Evolutionary conservation across 2,329 filamentous ascomycete species (phyloP).

Genomic region (Cryphonectria naterciae): DNA sequence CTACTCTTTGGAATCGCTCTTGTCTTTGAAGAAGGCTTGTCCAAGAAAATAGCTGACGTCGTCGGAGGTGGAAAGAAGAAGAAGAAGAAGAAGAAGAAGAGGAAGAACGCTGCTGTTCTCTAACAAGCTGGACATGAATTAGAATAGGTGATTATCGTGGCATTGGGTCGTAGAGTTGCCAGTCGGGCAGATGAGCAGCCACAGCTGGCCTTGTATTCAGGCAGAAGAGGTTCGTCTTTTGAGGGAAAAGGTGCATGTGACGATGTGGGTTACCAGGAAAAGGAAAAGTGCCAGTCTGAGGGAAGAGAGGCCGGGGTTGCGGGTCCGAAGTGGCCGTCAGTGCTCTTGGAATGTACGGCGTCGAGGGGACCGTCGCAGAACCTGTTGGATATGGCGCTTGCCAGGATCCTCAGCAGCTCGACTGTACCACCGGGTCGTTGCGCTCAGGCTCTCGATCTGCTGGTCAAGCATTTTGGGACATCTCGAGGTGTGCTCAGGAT

Average conservation of each 20-base stretch:
- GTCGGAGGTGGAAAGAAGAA: background rate
- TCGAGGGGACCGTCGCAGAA: background rate
- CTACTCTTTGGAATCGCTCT: background rate
- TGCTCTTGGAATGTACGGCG: background rate
- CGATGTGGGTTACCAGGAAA: background rate
- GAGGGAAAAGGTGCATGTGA: background rate
- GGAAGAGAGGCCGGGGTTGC: background rate
- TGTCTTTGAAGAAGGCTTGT: background rate
- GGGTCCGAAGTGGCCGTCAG: background rate
- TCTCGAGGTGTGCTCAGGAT: background rate
- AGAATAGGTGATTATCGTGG: constrained; percentile 1
- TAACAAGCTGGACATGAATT: constrained; percentile 12
- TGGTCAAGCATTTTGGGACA: constrained; percentile 11
- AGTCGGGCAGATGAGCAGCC: background rate
- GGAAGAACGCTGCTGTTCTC: background rate
- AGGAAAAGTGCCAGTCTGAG: background rate
- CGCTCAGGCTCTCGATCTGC: background rate
- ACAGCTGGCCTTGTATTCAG: background rate
- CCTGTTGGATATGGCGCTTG: constrained; percentile 1
- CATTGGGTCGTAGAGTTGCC: background rate
- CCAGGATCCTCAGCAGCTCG: background rate
- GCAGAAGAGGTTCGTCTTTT: background rate
- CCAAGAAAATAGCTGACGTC: background rate
- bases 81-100: background rate
- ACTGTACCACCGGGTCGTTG: constrained; percentile 1